These are phyloP conservation scores for Russula sp. DNA, from an alignment of 768 basidiomycete species.

Conservation along the genomic window DNA sequence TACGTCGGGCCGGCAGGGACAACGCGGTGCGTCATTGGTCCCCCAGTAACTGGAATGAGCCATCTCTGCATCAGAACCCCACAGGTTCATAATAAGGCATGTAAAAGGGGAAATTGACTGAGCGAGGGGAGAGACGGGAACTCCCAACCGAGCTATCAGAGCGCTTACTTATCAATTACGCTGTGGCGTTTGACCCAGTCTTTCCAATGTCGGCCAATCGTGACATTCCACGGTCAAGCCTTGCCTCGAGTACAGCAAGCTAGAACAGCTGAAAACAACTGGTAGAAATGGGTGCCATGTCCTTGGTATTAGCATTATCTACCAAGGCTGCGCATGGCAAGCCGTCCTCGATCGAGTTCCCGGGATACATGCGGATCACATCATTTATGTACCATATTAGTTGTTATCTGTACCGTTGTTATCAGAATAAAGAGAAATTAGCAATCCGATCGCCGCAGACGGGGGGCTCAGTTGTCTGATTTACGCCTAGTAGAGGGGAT, in stretches of 20 bases:
- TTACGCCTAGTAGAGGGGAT: neutral
- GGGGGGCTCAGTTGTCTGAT: neutral
- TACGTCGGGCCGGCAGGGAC: neutral
- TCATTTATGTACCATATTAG: neutral
- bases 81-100: too few species aligned
- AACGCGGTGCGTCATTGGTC: neutral
- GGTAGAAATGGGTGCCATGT: neutral
- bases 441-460: neutral
- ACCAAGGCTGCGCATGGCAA: neutral
- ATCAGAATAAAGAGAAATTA: neutral
- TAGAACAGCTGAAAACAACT: neutral
- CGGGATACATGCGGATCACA: neutral
- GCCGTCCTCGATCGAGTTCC: neutral
- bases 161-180: too few species aligned
- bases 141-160: neutral
- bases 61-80: neutral
- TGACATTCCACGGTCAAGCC: neutral
- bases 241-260: too few species aligned
- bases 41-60: neutral
- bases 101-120: too few species aligned
- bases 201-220: neutral
- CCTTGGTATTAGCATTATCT: neutral
- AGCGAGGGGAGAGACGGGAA: too few species aligned
- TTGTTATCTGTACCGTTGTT: neutral
- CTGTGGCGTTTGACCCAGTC: too few species aligned